Conservation (phyloP, 2,329 filamentous ascomycete species). For the Colletotrichum filicis region DNA sequence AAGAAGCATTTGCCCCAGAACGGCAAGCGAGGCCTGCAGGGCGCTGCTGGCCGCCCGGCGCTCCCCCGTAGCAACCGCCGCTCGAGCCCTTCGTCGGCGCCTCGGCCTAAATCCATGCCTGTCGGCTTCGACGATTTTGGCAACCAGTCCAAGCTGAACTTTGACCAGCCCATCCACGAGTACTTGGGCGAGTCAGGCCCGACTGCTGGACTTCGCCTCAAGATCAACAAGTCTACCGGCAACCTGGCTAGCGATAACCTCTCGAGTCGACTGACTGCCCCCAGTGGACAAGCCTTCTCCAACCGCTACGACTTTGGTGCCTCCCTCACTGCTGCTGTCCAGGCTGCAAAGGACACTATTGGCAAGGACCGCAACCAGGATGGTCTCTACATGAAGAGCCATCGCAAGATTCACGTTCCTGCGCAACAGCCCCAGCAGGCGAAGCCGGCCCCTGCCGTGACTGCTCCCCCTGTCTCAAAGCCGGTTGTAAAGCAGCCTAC, state of each 20-base stretch:
- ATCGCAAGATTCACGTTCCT: constrained; percentile 49
- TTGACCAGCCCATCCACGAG: constrained; percentile 69
- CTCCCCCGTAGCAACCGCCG: constrained; percentile 76
- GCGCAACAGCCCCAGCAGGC: constrained; percentile 33
- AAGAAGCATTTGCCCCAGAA: constrained; percentile 77
- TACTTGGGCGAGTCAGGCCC: constrained; percentile 72
- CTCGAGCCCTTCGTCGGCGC: constrained; percentile 49
- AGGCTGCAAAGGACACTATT: constrained; percentile 74
- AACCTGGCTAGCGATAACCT: constrained; percentile 73
- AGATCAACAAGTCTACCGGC: constrained; percentile 73
- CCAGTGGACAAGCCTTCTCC: constrained; percentile 81
- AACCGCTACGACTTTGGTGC: constrained; percentile 96
- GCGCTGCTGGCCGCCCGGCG: constrained; percentile 60
- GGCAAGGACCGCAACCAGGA: constrained; percentile 62
- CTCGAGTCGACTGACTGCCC: constrained; percentile 60
- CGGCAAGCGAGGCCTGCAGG: constrained; percentile 64
- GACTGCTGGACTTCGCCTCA: constrained; percentile 71
- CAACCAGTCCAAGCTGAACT: constrained; percentile 67
- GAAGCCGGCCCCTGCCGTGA: constrained; percentile 12
- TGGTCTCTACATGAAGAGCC: constrained; percentile 66
- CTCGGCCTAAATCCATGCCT: constrained; percentile 65
- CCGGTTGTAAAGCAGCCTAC: constrained; percentile 36
- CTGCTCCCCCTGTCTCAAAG: constrained; percentile 23
- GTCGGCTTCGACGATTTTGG: constrained; percentile 78
- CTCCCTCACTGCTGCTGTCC: constrained; percentile 87